These are phyloP conservation scores for Psilocybe subaeruginosa DNA, from an alignment of 768 basidiomycete species.

Conservation along the genomic window DNA sequence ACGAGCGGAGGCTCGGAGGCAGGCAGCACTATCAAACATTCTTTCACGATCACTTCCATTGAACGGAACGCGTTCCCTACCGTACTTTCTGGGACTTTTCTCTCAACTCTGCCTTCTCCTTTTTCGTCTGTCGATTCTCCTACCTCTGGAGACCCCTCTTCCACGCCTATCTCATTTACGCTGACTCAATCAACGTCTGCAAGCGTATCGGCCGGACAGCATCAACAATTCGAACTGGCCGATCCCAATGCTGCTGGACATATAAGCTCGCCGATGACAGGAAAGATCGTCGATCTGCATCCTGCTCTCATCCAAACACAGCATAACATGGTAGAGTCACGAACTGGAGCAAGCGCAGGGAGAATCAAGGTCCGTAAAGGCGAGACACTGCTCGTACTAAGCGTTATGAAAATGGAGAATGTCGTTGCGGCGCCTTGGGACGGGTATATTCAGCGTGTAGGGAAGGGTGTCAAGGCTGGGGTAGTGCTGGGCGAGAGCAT, in stretches of 20 bases:
- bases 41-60: conserved; percentile 33
- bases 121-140: conserved; percentile 1
- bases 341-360: neutral
- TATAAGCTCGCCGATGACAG: conserved; percentile 35
- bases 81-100: conserved; percentile 35
- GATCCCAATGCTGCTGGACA: conserved; percentile 34
- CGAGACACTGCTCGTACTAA: conserved; percentile 35
- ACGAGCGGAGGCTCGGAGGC: neutral
- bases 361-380: conserved; percentile 30
- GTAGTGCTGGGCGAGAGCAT: conserved; percentile 36
- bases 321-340: neutral
- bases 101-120: conserved; percentile 28
- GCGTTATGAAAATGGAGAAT: conserved; percentile 47
- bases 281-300: conserved; percentile 40
- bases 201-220: conserved; percentile 20
- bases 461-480: conserved; percentile 35
- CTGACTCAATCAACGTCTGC: conserved; percentile 35
- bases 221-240: conserved; percentile 34
- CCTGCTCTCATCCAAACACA: conserved; percentile 18
- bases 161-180: conserved; percentile 31
- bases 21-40: conserved; percentile 27
- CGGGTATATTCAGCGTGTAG: conserved; percentile 31
- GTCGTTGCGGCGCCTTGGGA: conserved; percentile 30
- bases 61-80: conserved; percentile 38
- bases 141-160: conserved; percentile 14